Percentiles rank a stretch among this genome's conserved stretches.
These are phyloP conservation scores for Capronia coronata DNA, from an alignment of 2,329 filamentous ascomycete genomes.

Conservation along the genomic window DNA sequence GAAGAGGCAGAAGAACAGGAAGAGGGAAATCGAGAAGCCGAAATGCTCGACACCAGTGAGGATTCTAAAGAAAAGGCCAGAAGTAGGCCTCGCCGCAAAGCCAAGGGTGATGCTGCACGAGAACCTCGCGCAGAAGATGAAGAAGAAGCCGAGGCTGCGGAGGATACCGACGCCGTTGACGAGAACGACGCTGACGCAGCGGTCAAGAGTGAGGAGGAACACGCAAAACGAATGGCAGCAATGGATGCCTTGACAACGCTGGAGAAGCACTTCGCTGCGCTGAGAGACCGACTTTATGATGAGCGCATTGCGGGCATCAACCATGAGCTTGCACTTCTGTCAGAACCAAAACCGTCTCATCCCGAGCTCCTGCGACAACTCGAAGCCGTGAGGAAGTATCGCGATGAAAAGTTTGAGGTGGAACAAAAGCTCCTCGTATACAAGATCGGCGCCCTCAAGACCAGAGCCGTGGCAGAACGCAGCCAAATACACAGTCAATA, in stretches of 20 bases:
- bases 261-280: conserved; percentile 80
- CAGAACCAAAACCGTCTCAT: conserved; percentile 60
- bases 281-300: conserved; percentile 75
- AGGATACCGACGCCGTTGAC: conserved; percentile 43
- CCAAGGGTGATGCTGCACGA: conserved; percentile 35
- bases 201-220: conserved; percentile 49
- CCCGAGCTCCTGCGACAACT: conserved; percentile 88
- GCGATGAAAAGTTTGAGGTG: conserved; percentile 70
- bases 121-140: conserved; percentile 42
- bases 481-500: conserved; percentile 85
- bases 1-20: conserved; percentile 48
- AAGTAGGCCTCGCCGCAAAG: conserved; percentile 38
- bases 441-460: conserved; percentile 65
- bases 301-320: conserved; percentile 80
- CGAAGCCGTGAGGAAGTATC: conserved; percentile 73
- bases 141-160: conserved; percentile 46
- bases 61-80: conserved; percentile 41
- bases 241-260: conserved; percentile 73
- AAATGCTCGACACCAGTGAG: conserved; percentile 61
- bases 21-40: conserved; percentile 34
- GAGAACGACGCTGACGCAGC: conserved; percentile 37
- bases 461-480: conserved; percentile 70
- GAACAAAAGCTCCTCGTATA: conserved; percentile 68
- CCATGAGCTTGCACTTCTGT: conserved; percentile 55
- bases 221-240: conserved; percentile 70